These are phyloP conservation scores for Excoecaria cochinchinensis DNA, from an alignment of 345 rosid genomes.

Conservation along the genomic window DNA sequence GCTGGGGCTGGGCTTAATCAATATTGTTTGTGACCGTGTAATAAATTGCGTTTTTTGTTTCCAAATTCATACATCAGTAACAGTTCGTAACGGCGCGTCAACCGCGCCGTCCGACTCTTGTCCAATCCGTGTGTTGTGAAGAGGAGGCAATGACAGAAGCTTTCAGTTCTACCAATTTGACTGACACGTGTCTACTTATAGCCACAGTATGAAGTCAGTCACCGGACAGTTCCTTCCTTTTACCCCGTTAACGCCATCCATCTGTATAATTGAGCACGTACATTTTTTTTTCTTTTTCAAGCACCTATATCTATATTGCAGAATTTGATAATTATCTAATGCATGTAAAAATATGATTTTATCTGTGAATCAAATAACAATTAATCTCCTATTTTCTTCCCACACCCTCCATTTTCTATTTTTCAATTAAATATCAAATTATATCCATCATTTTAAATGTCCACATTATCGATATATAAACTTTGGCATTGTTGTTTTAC, in stretches of 20 bases:
- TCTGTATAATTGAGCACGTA: no score
- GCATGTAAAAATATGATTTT: no score
- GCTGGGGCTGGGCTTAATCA: neutral
- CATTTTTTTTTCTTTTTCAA: neutral
- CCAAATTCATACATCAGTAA: constrained; percentile 18
- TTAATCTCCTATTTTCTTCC: no score
- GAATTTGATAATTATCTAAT: no score
- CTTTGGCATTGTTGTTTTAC: no score
- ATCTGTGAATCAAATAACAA: no score
- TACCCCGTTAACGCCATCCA: neutral
- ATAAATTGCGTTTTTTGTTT: neutral
- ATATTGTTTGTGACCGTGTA: neutral
- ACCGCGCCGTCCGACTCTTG: constrained; percentile 59
- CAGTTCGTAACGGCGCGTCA: constrained; percentile 43
- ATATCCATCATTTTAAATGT: no score
- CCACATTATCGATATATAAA: no score
- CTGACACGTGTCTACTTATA: constrained; percentile 32
- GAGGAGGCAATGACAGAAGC: constrained; percentile 42
- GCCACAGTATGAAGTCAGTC: neutral
- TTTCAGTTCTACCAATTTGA: constrained; percentile 6
- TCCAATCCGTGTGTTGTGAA: constrained; percentile 47
- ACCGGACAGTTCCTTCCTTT: constrained; percentile 5
- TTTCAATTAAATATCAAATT: no score
- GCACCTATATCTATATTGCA: neutral
- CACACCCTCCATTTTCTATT: no score